Conservation (phyloP, 73 alveolate genomes). For the Tetrahymena elliotti region DNA sequence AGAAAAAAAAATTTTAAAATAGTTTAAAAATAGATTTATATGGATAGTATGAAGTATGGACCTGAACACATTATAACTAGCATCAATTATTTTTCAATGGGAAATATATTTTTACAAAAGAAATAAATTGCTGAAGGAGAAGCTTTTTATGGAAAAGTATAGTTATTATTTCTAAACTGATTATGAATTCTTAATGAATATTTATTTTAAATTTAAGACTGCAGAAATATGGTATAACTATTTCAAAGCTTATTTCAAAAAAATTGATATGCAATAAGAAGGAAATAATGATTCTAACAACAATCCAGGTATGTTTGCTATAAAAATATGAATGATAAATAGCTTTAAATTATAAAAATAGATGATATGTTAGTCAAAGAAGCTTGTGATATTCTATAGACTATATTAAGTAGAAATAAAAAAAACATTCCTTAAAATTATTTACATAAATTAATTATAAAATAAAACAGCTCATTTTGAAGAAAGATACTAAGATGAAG, state of each 20-base stretch:
- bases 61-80: conserved; percentile 70
- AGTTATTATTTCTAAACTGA: not conserved
- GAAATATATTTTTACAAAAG: conserved; percentile 48
- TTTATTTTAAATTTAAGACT: not conserved
- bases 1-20: not conserved
- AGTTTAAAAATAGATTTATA: conserved; percentile 46
- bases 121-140: conserved; percentile 30
- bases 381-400: not conserved
- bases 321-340: not conserved
- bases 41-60: conserved; percentile 62
- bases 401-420: not conserved
- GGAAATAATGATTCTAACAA: not conserved
- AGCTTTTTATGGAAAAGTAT: conserved; percentile 34
- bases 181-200: not conserved
- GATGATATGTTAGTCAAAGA: not conserved
- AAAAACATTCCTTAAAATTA: not conserved
- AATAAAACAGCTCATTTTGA: not conserved
- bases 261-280: not conserved
- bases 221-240: conserved; percentile 37
- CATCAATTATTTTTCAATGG: conserved; percentile 70
- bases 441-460: not conserved
- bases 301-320: not conserved
- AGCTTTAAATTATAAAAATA: not conserved
- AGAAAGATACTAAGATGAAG: not conserved
- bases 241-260: conserved; percentile 17